Evolutionary conservation across 441 rosid genomes (phyloP).

Genomic region (Pelargonium fulgidum): DNA sequence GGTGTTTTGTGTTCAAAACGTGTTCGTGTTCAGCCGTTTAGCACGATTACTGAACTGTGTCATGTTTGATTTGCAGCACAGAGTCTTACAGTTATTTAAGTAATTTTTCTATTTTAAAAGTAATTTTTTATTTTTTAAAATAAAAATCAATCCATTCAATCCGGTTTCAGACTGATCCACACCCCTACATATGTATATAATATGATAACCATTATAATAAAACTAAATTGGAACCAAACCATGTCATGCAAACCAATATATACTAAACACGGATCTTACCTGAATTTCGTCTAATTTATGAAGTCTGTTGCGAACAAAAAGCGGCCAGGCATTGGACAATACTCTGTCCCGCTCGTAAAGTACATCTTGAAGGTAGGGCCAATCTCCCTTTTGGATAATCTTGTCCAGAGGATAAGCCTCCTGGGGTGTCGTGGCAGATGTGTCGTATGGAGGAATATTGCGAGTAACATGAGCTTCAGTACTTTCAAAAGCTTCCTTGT

Average conservation of each 20-base stretch:
- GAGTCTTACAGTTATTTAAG: no score
- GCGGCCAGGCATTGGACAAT: slow-evolving; percentile 38
- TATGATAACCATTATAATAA: background rate
- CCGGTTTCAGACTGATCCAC: no score
- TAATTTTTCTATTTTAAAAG: no score
- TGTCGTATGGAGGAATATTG: slow-evolving; percentile 64
- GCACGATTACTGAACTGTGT: no score
- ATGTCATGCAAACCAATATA: background rate
- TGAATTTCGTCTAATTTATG: slow-evolving; percentile 38
- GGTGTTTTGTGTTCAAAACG: no score
- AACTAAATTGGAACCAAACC: background rate
- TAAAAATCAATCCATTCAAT: no score
- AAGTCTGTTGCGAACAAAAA: slow-evolving; percentile 67
- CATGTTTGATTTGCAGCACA: no score
- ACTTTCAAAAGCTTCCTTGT: slow-evolving; percentile 47
- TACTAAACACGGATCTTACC: slow-evolving; percentile 35
- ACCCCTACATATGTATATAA: no score
- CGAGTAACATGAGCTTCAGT: slow-evolving; percentile 34
- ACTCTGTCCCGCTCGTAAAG: slow-evolving; percentile 24
- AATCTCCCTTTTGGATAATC: slow-evolving; percentile 62
- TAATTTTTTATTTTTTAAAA: no score
- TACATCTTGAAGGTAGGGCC: slow-evolving; percentile 57
- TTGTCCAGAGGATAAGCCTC: slow-evolving; percentile 68
- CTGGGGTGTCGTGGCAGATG: slow-evolving; percentile 43
- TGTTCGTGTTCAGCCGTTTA: no score